Percentiles rank a stretch among this genome's conserved stretches.
Conservation (phyloP, 768 basidiomycete species). For the Tulasnella sp. region DNA sequence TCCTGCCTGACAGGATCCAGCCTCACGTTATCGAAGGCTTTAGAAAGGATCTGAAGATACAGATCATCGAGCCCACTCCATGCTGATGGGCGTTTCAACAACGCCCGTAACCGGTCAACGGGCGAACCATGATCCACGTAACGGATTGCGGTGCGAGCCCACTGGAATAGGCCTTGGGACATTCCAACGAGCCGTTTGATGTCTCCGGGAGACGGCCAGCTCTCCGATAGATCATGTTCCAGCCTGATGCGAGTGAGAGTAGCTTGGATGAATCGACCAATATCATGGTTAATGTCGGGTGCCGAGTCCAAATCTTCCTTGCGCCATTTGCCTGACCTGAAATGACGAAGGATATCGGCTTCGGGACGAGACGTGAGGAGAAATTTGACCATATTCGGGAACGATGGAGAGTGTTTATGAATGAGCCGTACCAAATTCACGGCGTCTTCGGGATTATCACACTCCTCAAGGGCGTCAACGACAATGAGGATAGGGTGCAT, state of each 20-base stretch:
- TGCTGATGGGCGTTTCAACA: neutral
- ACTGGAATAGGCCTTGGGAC: neutral
- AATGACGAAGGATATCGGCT: neutral
- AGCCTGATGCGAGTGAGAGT: neutral
- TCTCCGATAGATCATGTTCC: neutral
- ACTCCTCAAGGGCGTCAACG: neutral
- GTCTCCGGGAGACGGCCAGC: neutral
- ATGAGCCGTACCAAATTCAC: neutral
- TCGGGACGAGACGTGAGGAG: neutral
- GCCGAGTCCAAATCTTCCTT: neutral
- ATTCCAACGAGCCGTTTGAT: neutral
- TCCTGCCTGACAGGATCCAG: neutral
- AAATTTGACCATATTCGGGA: neutral
- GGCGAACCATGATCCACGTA: neutral
- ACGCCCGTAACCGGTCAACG: neutral
- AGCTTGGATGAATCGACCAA: neutral
- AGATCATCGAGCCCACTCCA: neutral
- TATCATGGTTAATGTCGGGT: neutral
- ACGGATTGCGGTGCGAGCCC: neutral
- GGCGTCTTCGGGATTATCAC: neutral
- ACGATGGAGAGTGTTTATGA: neutral
- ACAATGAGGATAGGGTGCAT: neutral
- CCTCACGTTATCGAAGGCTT: neutral
- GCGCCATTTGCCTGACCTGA: neutral
- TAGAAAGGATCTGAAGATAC: neutral